Evolutionary conservation across 371 early-diverging fungal species (phyloP).

Genomic region (Rhizopus stolonifer): DNA sequence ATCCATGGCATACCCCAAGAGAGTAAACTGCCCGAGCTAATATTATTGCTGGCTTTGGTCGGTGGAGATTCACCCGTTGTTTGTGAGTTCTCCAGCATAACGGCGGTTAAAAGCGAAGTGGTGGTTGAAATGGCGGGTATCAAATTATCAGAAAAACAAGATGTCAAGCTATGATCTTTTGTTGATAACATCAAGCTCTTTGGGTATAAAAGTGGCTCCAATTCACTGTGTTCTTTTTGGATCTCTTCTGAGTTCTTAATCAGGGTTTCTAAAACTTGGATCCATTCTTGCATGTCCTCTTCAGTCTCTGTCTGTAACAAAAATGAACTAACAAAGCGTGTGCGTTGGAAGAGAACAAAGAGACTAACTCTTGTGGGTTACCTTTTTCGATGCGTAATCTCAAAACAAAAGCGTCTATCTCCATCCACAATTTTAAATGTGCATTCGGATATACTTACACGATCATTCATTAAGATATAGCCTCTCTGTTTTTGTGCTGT

Average conservation of each 20-base stretch:
- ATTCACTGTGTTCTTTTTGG: neutral
- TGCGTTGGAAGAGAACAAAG: no score
- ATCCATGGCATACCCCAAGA: constrained; percentile 54
- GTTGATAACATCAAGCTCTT: neutral
- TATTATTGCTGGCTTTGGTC: neutral
- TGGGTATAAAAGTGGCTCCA: constrained; percentile 15
- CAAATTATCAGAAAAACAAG: neutral
- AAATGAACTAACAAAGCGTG: constrained; percentile 23
- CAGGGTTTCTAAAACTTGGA: constrained; percentile 49
- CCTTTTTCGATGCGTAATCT: constrained; percentile 55
- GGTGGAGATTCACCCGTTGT: neutral
- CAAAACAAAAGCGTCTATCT: constrained; percentile 74
- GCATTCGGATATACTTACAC: constrained; percentile 52
- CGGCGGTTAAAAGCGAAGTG: constrained; percentile 11
- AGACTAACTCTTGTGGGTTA: no score
- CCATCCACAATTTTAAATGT: constrained; percentile 45
- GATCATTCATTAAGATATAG: constrained; percentile 51
- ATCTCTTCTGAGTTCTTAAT: constrained; percentile 26
- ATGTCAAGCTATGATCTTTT: neutral
- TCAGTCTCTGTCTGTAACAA: constrained; percentile 70
- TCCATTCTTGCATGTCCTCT: constrained; percentile 67
- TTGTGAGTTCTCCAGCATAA: constrained; percentile 16
- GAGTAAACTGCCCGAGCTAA: neutral
- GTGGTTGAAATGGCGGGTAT: constrained; percentile 17
- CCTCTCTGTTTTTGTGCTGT: constrained; percentile 53